These are phyloP conservation scores for Monilinia polystroma DNA, from an alignment of 2,329 filamentous ascomycete species.

Conservation along the genomic window DNA sequence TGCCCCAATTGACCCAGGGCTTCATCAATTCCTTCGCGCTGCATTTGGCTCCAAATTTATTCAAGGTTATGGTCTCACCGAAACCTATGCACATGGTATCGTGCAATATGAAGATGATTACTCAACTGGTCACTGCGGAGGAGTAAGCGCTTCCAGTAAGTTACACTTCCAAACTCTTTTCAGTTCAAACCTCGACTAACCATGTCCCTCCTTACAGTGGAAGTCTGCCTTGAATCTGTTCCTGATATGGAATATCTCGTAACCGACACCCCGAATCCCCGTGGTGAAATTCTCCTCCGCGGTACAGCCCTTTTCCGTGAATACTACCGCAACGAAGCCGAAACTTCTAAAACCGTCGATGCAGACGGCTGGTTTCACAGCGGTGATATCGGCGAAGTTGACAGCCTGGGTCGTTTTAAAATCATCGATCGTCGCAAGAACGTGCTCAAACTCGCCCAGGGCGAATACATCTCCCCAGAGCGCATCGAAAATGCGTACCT, in stretches of 20 bases:
- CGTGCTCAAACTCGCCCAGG: constrained; percentile 96
- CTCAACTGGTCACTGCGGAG: constrained; percentile 77
- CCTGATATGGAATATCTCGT: constrained; percentile 92
- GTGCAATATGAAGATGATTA: constrained; percentile 72
- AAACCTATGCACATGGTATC: constrained; percentile 78
- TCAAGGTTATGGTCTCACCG: constrained; percentile 92
- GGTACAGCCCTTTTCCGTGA: constrained; percentile 78
- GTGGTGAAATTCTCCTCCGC: constrained; percentile 84
- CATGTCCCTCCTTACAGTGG: constrained; percentile 47
- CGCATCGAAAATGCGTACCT: constrained; percentile 94
- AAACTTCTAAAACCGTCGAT: constrained; percentile 80
- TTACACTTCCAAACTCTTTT: background rate
- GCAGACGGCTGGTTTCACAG: constrained; percentile 96
- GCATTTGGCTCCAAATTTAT: constrained; percentile 75
- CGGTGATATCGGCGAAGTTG: constrained; percentile 85
- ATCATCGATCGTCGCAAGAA: constrained; percentile 99
- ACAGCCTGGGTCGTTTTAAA: constrained; percentile 80
- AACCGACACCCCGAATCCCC: constrained; percentile 83
- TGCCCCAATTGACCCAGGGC: constrained; percentile 82
- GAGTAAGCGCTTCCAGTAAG: constrained; percentile 51
- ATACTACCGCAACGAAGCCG: constrained; percentile 87
- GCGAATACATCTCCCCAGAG: constrained; percentile 97
- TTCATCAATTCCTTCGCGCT: constrained; percentile 85
- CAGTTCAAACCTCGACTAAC: background rate
- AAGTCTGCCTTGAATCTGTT: constrained; percentile 80